These are phyloP conservation scores for Microcyclospora pomicola DNA, from an alignment of 2,329 filamentous ascomycete species.

Conservation along the genomic window DNA sequence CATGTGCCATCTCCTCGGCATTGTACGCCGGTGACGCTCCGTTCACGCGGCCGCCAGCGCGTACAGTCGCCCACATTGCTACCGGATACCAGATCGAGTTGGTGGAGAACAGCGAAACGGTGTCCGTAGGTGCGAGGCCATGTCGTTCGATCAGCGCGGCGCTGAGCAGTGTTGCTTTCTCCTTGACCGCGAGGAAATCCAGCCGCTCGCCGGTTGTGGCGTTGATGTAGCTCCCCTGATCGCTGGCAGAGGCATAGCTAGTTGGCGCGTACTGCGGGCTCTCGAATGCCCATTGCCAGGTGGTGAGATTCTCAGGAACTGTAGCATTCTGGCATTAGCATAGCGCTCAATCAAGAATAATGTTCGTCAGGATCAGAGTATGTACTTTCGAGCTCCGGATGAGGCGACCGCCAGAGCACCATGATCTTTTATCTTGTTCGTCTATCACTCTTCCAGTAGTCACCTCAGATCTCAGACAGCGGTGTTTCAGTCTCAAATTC, in stretches of 20 bases:
- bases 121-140: constrained; percentile 39
- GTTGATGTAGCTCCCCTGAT: constrained; percentile 41
- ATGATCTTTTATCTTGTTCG: not conserved
- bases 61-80: constrained; percentile 43
- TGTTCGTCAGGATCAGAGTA: not conserved
- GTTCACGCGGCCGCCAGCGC: constrained; percentile 39
- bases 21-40: constrained; percentile 52
- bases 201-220: constrained; percentile 44
- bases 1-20: constrained; percentile 51
- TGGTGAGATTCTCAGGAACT: constrained; percentile 41
- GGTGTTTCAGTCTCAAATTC: no score
- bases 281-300: constrained; percentile 50
- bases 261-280: constrained; percentile 36
- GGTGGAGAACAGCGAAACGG: constrained; percentile 44
- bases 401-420: constrained; percentile 23
- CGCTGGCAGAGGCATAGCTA: constrained; percentile 18
- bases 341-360: no score
- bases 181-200: constrained; percentile 41
- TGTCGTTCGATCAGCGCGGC: constrained; percentile 44
- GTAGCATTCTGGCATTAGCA: not conserved
- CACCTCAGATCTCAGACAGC: not conserved
- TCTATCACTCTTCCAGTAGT: not conserved
- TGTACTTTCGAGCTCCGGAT: constrained; percentile 30
- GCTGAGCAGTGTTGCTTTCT: constrained; percentile 42
- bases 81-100: constrained; percentile 56